These are phyloP conservation scores for Ophiostoma triangulosporum DNA, from an alignment of 2,329 filamentous ascomycete species.

Conservation along the genomic window DNA sequence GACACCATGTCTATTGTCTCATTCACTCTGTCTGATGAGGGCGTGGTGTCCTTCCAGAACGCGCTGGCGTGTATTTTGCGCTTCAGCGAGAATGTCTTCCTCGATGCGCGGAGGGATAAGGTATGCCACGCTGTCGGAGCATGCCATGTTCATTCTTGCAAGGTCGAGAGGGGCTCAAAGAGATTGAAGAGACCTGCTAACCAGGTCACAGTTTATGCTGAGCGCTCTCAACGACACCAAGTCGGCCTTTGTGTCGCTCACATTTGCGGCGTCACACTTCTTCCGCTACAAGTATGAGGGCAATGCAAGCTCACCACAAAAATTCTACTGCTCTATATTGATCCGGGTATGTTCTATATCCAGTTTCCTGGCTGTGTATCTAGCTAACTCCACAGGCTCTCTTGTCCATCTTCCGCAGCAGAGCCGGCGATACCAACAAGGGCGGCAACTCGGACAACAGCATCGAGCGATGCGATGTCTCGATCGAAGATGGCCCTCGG, in stretches of 20 bases:
- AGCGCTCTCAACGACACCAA: constrained; percentile 70
- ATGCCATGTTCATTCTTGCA: too few species aligned
- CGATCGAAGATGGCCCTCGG: constrained; percentile 56
- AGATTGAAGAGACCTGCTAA: background rate
- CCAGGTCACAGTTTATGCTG: constrained; percentile 44
- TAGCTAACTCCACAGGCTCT: constrained; percentile 35
- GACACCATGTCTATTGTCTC: constrained; percentile 46
- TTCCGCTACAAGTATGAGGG: constrained; percentile 57
- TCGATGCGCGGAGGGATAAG: constrained; percentile 57
- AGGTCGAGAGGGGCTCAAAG: background rate
- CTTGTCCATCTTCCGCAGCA: constrained; percentile 60
- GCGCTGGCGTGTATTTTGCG: constrained; percentile 61
- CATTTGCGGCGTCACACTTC: constrained; percentile 53
- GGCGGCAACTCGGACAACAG: constrained; percentile 52
- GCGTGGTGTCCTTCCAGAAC: constrained; percentile 57
- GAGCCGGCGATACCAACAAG: constrained; percentile 40
- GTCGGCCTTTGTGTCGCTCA: constrained; percentile 63
- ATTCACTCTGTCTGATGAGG: constrained; percentile 63
- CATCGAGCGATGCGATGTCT: constrained; percentile 62
- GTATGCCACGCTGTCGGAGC: constrained; percentile 25
- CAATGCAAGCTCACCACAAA: constrained; percentile 34
- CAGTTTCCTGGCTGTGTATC: background rate
- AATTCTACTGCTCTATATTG: constrained; percentile 63
- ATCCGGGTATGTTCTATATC: constrained; percentile 40
- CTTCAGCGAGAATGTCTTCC: constrained; percentile 65